Evolutionary conservation across 768 basidiomycete genomes (phyloP).

Genomic region (Suillus americanus): DNA sequence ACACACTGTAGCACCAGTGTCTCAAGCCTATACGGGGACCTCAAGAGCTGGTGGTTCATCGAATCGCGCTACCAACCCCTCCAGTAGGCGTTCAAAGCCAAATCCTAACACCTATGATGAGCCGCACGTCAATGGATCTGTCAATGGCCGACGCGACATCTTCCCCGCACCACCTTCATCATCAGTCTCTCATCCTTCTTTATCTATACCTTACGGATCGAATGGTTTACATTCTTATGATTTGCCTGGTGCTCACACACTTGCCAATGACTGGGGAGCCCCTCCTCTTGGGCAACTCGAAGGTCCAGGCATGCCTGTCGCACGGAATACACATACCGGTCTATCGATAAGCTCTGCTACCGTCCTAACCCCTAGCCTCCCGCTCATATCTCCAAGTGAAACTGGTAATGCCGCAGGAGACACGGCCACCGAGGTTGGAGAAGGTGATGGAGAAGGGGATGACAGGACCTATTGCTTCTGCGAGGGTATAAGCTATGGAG

Average conservation of each 20-base stretch:
- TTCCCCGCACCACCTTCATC: constrained; percentile 53
- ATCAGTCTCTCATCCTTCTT: constrained; percentile 51
- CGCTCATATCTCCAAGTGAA: constrained; percentile 28
- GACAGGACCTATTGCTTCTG: constrained; percentile 84
- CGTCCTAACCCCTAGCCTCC: constrained; percentile 24
- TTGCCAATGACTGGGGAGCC: constrained; percentile 47
- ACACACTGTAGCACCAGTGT: constrained; percentile 46
- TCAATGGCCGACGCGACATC: constrained; percentile 37
- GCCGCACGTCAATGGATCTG: constrained; percentile 39
- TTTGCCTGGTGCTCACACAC: constrained; percentile 33
- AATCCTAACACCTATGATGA: constrained; percentile 43
- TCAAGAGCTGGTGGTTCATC: constrained; percentile 30
- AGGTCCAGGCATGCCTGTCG: constrained; percentile 78
- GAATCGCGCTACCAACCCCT: constrained; percentile 30
- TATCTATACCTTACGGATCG: constrained; percentile 42
- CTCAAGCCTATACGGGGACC: constrained; percentile 26
- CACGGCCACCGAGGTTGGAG: constrained; percentile 44
- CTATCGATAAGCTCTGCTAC: constrained; percentile 25
- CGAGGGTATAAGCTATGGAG: constrained; percentile 80
- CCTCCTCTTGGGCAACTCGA: constrained; percentile 60
- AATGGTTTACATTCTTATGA: constrained; percentile 44
- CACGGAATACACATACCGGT: constrained; percentile 36
- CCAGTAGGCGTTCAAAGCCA: constrained; percentile 43
- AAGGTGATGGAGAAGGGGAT: constrained; percentile 55
- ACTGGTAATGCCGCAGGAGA: constrained; percentile 37